Evolutionary conservation across 371 early-diverging fungal species (phyloP).

Genomic region (Syncephalastrum racemosum): DNA sequence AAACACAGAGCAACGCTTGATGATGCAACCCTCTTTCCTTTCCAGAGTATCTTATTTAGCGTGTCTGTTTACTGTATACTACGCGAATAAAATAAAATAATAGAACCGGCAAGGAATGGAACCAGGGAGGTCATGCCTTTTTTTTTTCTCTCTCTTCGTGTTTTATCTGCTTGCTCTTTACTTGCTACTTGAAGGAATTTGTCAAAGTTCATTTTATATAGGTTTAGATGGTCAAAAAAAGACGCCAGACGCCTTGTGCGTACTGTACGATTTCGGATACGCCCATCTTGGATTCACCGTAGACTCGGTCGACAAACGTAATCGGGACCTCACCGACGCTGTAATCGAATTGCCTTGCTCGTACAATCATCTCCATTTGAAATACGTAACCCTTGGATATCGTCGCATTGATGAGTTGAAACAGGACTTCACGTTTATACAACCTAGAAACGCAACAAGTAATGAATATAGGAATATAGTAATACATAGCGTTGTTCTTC

Average conservation of each 20-base stretch:
- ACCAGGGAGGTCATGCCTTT: no score
- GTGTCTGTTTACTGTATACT: no score
- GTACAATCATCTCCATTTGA: conserved; percentile 99
- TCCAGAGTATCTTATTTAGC: no score
- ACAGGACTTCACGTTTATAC: conserved; percentile 92
- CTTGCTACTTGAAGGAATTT: no score
- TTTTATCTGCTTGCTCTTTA: no score
- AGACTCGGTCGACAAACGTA: conserved; percentile 97
- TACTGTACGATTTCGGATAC: conserved; percentile 93
- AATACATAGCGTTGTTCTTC: no score
- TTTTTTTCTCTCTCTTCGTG: no score
- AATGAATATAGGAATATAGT: background rate
- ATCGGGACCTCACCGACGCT: conserved; percentile 95
- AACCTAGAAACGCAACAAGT: conserved; percentile 56
- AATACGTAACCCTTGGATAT: conserved; percentile 98
- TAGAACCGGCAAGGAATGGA: no score
- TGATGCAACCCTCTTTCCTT: no score
- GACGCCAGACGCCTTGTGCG: conserved; percentile 83
- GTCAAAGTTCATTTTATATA: no score
- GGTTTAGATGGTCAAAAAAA: conserved; percentile 71
- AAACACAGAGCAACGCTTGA: no score
- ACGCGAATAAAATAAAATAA: no score
- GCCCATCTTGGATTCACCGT: conserved; percentile 95
- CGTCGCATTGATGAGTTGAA: conserved; percentile 82
- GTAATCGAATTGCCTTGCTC: conserved; percentile 89